These are phyloP conservation scores for Chlamydomonas reinhardtii DNA, from an alignment of 163 green algal species.

Conservation along the genomic window DNA sequence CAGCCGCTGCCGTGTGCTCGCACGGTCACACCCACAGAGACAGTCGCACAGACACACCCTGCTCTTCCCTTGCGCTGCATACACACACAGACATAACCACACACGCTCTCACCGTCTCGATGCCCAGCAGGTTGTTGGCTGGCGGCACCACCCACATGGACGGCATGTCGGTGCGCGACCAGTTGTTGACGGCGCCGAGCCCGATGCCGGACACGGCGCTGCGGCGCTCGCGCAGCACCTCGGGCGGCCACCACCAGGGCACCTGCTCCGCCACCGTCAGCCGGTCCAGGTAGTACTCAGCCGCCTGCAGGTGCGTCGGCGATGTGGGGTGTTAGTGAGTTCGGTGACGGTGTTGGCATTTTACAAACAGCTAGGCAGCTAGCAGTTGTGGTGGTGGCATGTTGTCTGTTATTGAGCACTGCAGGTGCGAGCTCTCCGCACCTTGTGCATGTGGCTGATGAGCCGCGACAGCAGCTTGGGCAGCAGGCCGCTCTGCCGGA, in stretches of 20 bases:
- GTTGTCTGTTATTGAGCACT: no score
- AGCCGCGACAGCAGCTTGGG: slow-evolving; percentile 58
- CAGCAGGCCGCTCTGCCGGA: slow-evolving; percentile 59
- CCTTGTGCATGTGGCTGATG: slow-evolving; percentile 56
- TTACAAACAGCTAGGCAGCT: no score
- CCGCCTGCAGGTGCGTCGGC: background rate
- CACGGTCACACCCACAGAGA: no score
- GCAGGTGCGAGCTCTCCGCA: no score
- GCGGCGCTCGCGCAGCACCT: slow-evolving; percentile 20
- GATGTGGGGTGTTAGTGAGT: no score
- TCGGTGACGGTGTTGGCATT: no score
- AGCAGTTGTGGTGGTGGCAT: no score
- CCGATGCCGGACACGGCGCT: background rate
- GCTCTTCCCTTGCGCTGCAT: no score
- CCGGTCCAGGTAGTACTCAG: slow-evolving; percentile 49
- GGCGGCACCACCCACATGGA: slow-evolving; percentile 43
- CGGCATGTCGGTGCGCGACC: background rate
- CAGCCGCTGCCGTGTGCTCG: no score
- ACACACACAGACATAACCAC: no score
- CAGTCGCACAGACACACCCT: no score
- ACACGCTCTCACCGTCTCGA: slow-evolving; percentile 26
- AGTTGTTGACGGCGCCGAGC: background rate
- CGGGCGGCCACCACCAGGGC: slow-evolving; percentile 62
- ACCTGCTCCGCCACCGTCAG: slow-evolving; percentile 53
- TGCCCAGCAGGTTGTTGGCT: slow-evolving; percentile 38